Evolutionary conservation across 805 yeast species (phyloP).

Genomic region (Torulaspora delbrueckii): DNA sequence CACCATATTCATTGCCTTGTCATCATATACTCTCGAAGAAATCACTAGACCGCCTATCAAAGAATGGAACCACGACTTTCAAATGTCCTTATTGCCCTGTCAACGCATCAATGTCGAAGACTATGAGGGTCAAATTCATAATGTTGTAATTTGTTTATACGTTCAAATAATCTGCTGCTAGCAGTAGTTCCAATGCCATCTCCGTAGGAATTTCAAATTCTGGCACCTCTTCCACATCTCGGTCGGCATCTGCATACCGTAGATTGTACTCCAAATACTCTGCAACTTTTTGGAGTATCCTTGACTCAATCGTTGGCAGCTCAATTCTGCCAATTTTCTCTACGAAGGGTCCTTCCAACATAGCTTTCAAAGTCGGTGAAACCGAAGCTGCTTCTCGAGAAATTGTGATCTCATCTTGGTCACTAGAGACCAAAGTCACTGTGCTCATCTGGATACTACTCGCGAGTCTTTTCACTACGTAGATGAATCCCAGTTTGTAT

Average conservation of each 20-base stretch:
- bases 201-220: slow-evolving; percentile 92
- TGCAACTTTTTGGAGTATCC: slow-evolving; percentile 68
- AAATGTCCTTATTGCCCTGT: slow-evolving; percentile 73
- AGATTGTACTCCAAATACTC: slow-evolving; percentile 77
- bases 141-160: slow-evolving; percentile 26
- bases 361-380: slow-evolving; percentile 55
- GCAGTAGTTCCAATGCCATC: slow-evolving; percentile 82
- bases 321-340: slow-evolving; percentile 55
- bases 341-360: slow-evolving; percentile 53
- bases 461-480: not conserved
- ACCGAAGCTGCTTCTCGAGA: slow-evolving; percentile 71
- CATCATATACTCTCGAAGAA: slow-evolving; percentile 58
- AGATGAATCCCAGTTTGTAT: too few species aligned
- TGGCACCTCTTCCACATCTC: slow-evolving; percentile 54
- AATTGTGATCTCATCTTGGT: slow-evolving; percentile 58
- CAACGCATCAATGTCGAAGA: slow-evolving; percentile 42
- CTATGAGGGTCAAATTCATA: slow-evolving; percentile 41
- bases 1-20: slow-evolving; percentile 60
- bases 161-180: slow-evolving; percentile 77
- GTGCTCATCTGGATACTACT: slow-evolving; percentile 20
- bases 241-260: slow-evolving; percentile 55
- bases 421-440: slow-evolving; percentile 69
- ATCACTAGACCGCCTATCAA: slow-evolving; percentile 45
- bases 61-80: slow-evolving; percentile 42
- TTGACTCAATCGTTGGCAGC: slow-evolving; percentile 61